Evolutionary conservation across 441 rosid genomes (phyloP).

Genomic region (Francoa sonchifolia): DNA sequence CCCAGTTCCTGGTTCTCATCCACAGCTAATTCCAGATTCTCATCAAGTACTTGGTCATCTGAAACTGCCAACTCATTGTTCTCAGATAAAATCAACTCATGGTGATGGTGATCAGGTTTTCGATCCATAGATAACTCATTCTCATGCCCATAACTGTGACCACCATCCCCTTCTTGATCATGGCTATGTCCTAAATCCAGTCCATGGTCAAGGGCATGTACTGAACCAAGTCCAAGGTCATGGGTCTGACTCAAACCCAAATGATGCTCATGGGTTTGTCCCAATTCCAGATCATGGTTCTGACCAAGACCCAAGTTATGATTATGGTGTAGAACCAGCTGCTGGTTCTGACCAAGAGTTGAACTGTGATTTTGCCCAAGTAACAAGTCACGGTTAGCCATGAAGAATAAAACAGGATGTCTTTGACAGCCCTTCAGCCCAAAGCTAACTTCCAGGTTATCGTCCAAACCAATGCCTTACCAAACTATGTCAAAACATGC

Average conservation of each 20-base stretch:
- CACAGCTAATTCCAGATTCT: constrained; percentile 55
- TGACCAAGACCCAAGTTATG: constrained; percentile 51
- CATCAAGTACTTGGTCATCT: constrained; percentile 57
- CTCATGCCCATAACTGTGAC: constrained; percentile 46
- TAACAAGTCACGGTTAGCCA: constrained; percentile 81
- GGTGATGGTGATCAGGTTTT: constrained; percentile 54
- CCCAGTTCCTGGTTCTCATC: constrained; percentile 56
- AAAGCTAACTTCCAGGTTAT: constrained; percentile 13
- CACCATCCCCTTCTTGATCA: constrained; percentile 45
- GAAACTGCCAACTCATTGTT: constrained; percentile 52
- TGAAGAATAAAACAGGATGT: constrained; percentile 15
- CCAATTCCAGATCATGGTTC: constrained; percentile 53
- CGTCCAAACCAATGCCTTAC: constrained; percentile 4
- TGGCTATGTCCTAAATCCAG: constrained; percentile 48
- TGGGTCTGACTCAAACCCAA: constrained; percentile 48
- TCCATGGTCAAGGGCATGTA: constrained; percentile 52
- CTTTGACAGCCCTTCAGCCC: constrained; percentile 16
- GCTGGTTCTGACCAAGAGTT: constrained; percentile 56
- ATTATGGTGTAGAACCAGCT: constrained; percentile 50
- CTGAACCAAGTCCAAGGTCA: constrained; percentile 55
- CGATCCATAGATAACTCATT: constrained; percentile 44
- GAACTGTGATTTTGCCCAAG: constrained; percentile 55
- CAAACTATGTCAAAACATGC: constrained; percentile 9
- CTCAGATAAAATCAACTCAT: constrained; percentile 44
- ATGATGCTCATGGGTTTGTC: constrained; percentile 58